phyloP scores from a whole-genome alignment of 495 filamentous ascomycete genomes.

The Cenococcum geophilum region DNA sequence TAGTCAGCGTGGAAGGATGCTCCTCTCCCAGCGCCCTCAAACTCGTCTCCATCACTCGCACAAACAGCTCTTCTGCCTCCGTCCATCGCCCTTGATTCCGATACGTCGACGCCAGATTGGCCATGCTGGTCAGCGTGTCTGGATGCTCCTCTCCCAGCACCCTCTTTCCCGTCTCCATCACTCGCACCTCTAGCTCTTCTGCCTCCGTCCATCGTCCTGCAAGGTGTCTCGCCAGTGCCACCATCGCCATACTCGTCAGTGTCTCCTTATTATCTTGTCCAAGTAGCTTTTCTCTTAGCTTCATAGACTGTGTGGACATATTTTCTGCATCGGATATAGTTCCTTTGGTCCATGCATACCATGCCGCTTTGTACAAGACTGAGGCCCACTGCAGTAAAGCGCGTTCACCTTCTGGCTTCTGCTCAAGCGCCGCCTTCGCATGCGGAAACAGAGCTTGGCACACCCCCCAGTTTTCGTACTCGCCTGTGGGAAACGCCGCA shows the following conservation, averaged over 20 bases:
- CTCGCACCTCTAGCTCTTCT: no score
- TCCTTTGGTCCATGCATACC: not conserved
- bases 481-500: slow-evolving; percentile 38
- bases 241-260: slow-evolving; percentile 7
- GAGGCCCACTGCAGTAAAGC: not conserved
- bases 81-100: no score
- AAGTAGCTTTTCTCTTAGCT: slow-evolving; percentile 7
- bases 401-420: not conserved
- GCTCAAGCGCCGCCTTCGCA: slow-evolving; percentile 1
- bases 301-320: not conserved
- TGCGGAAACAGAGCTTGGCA: slow-evolving; percentile 34
- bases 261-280: slow-evolving; percentile 5
- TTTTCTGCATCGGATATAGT: not conserved
- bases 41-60: no score
- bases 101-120: no score
- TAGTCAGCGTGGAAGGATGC: no score
- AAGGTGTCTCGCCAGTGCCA: not conserved
- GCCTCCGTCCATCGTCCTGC: not conserved
- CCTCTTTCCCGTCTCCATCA: no score
- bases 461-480: slow-evolving; percentile 26
- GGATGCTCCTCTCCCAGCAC: no score
- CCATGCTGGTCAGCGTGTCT: no score
- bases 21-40: no score
- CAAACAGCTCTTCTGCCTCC: no score
- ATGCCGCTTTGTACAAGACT: not conserved